Conservation (phyloP, 1,284 basidiomycete species). For the Boletus mariae region DNA sequence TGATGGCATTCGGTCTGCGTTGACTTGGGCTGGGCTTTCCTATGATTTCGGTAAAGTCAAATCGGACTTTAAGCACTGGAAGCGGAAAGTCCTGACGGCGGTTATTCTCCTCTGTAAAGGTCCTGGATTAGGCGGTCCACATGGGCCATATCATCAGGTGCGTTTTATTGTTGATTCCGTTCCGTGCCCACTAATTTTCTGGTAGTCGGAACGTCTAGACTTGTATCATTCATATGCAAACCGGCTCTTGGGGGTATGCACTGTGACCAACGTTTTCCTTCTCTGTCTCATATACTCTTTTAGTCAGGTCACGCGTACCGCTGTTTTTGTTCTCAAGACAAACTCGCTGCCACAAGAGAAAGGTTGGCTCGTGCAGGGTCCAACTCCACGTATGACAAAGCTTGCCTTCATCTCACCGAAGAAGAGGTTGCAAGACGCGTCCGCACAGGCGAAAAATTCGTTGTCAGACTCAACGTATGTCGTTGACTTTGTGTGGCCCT, state of each 20-base stretch:
- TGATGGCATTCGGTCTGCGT: constrained; percentile 70
- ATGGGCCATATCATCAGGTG: constrained; percentile 84
- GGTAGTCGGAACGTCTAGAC: constrained; percentile 83
- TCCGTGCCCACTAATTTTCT: not conserved
- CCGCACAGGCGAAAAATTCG: constrained; percentile 70
- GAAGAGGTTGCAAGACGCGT: constrained; percentile 80
- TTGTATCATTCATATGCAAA: constrained; percentile 76
- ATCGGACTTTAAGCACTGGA: not conserved
- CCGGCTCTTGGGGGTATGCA: constrained; percentile 67
- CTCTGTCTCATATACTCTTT: not conserved
- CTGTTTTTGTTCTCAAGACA: constrained; percentile 85
- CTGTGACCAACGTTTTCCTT: not conserved
- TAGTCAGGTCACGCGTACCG: constrained; percentile 88
- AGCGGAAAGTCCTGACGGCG: not conserved
- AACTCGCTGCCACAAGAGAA: constrained; percentile 64
- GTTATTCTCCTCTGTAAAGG: constrained; percentile 41
- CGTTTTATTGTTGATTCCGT: not conserved
- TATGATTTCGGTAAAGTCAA: constrained; percentile 78
- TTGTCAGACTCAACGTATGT: constrained; percentile 85
- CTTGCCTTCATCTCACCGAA: constrained; percentile 80
- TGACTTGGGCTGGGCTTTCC: constrained; percentile 91
- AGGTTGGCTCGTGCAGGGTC: constrained; percentile 68
- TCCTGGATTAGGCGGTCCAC: constrained; percentile 69
- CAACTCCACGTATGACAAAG: constrained; percentile 78
- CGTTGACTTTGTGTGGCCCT: constrained; percentile 13